Evolutionary conservation across 2,329 filamentous ascomycete species (phyloP).

Genomic region (Cladosporium sp.): DNA sequence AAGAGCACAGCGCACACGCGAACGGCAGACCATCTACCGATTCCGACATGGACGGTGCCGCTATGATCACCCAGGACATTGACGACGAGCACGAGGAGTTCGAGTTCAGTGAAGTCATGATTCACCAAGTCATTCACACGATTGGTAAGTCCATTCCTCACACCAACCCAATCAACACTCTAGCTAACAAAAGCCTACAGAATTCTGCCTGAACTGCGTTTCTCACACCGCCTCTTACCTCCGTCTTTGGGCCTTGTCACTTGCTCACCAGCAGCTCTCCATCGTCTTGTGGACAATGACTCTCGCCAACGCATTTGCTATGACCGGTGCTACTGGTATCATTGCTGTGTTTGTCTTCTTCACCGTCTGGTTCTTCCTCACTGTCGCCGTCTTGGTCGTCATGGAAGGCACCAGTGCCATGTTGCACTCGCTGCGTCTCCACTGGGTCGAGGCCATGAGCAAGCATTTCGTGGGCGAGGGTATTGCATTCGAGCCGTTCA

Average conservation of each 20-base stretch:
- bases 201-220: constrained; percentile 98
- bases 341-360: constrained; percentile 80
- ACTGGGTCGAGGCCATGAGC: constrained; percentile 97
- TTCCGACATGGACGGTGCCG: constrained; percentile 53
- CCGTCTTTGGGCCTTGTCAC: constrained; percentile 93
- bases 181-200: constrained; percentile 30
- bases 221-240: constrained; percentile 98
- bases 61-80: constrained; percentile 85
- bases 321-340: constrained; percentile 59
- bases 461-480: constrained; percentile 94
- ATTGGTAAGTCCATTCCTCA: constrained; percentile 63
- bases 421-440: constrained; percentile 84
- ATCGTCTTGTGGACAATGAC: constrained; percentile 98
- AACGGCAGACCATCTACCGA: constrained; percentile 66
- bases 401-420: constrained; percentile 97
- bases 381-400: constrained; percentile 74
- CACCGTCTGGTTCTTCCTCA: constrained; percentile 84
- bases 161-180: constrained; percentile 22
- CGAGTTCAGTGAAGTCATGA: constrained; percentile 96
- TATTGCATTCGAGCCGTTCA: constrained; percentile 77
- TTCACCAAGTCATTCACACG: constrained; percentile 97
- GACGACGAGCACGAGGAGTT: constrained; percentile 82
- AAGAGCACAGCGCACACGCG: constrained; percentile 45
- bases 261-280: constrained; percentile 96
- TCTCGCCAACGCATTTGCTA: constrained; percentile 68